phyloP scores from a whole-genome alignment of 768 basidiomycete genomes.

The Psilocybe subaeruginosa region DNA sequence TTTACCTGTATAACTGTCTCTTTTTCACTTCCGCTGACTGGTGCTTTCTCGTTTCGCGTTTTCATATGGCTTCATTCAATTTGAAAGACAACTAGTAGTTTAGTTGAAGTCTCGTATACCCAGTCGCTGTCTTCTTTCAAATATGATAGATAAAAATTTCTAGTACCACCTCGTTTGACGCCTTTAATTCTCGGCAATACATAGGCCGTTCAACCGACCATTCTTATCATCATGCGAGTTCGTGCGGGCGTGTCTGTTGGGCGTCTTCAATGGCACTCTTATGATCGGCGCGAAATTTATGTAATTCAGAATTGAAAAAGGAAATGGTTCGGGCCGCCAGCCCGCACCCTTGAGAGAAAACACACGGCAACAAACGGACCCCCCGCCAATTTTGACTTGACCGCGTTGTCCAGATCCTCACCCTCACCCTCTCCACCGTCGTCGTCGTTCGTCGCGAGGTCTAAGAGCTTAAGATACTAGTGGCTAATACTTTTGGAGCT shows the following conservation, averaged over 20 bases:
- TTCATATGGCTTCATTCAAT: not conserved
- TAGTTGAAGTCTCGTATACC: not conserved
- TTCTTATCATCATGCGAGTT: not conserved
- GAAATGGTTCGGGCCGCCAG: not conserved
- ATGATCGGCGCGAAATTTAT: constrained; percentile 18
- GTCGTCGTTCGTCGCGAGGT: not conserved
- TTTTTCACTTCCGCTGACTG: not conserved
- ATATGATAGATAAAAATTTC: no score
- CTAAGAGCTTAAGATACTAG: constrained; percentile 1
- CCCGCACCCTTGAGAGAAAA: constrained; percentile 3
- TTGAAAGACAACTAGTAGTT: not conserved
- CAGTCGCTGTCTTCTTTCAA: not conserved
- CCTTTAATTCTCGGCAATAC: not conserved
- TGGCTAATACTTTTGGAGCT: not conserved
- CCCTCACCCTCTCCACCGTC: not conserved
- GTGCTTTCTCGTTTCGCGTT: not conserved
- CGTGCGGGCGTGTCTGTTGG: not conserved
- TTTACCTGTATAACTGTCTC: not conserved
- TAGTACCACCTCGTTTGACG: no score
- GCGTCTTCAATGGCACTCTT: not conserved
- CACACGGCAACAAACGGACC: constrained; percentile 13
- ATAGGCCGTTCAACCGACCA: not conserved
- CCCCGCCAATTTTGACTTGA: not conserved
- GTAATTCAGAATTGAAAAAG: constrained; percentile 8
- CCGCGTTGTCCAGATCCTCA: not conserved